Base-by-base conservation (phyloP, 139 green algal species). In the Deuterostichococcus epilithicus region DNA sequence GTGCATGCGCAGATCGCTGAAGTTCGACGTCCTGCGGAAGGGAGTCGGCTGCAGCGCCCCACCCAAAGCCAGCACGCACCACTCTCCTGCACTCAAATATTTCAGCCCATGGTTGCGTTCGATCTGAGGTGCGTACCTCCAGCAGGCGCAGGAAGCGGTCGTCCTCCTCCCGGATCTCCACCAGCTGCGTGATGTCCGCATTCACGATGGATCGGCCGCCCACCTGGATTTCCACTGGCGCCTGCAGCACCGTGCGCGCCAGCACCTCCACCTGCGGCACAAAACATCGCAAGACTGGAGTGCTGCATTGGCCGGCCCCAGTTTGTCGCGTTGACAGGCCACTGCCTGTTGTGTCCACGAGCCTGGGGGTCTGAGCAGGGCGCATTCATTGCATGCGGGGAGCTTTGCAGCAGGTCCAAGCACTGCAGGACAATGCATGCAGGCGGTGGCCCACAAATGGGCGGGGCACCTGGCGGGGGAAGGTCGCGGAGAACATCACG, bases 401-500 rank as follows among this genome's bases (percentile, higher is more conserved):
- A 52, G 13, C 8, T 52, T 52, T 52, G 42, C 8, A 52, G 42
- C 42, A 52, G 8, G 8, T 52, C 13, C 42, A 52, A 23, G 42
- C 42, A 52, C 13, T 13, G 13, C 42, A 10, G 0, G 60, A 30
- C 15, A 42, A 33, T n/a, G 36, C 39, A 65, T 25, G 30, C 20
- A 26, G 20, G 0, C 36, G 71, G 2, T 1, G 1, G 34, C 45
- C 32, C n/a, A 45, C 13, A 72, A 32, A 1, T 13, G 42, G 4
- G 23, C 72, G 26, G 52, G 71, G 13, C 79, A 97, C 91, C 78
- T 84, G 68, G 44, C 92, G 87, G 0, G 96, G 96, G 73, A 99
- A 99, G 36, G 96, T 99, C 38, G 96, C 96, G 35, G 84, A 94
- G 86, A 99, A 99, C 84, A 99, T 91, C 68, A 99, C 95, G 5